These are phyloP conservation scores for Lablab purpureus DNA, from an alignment of 306 rosid genomes.

Conservation along the genomic window DNA sequence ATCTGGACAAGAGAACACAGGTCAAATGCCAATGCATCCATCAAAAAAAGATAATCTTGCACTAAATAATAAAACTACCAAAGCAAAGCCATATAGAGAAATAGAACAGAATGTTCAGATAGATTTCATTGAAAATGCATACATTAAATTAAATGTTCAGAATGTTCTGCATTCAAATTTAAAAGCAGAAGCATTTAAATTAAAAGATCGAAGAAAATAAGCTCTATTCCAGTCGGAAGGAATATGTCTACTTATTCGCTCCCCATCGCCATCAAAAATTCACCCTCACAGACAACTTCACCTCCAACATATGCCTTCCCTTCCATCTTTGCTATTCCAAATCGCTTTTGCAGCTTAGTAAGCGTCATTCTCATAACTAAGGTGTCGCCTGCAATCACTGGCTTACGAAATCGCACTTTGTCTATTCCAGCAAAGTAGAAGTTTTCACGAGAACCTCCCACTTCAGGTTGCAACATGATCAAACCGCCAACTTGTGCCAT, in stretches of 20 bases:
- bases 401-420: slow-evolving; percentile 90
- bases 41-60: slow-evolving; percentile 8
- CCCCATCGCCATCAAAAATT: slow-evolving; percentile 83
- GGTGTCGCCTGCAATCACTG: slow-evolving; percentile 93
- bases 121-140: slow-evolving; percentile 31
- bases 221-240: slow-evolving; percentile 18
- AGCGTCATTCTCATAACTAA: slow-evolving; percentile 95
- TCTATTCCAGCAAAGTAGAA: slow-evolving; percentile 97
- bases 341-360: slow-evolving; percentile 78
- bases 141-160: background rate
- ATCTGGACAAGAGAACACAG: slow-evolving; percentile 1
- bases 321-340: slow-evolving; percentile 94
- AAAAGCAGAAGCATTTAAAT: slow-evolving; percentile 28
- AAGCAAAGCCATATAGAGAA: background rate
- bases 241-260: slow-evolving; percentile 43
- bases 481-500: slow-evolving; percentile 97
- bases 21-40: background rate
- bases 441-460: slow-evolving; percentile 82
- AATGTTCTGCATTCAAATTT: slow-evolving; percentile 33
- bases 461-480: slow-evolving; percentile 91
- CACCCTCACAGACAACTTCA: slow-evolving; percentile 92
- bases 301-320: slow-evolving; percentile 96
- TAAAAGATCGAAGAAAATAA: slow-evolving; percentile 39
- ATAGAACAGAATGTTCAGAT: slow-evolving; percentile 27
- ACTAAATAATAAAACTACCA: background rate